Evolutionary conservation across 495 filamentous ascomycete genomes (phyloP), one percentile per base, ranked within the genome.

Genomic region (Penicillium chermesinum): DNA sequence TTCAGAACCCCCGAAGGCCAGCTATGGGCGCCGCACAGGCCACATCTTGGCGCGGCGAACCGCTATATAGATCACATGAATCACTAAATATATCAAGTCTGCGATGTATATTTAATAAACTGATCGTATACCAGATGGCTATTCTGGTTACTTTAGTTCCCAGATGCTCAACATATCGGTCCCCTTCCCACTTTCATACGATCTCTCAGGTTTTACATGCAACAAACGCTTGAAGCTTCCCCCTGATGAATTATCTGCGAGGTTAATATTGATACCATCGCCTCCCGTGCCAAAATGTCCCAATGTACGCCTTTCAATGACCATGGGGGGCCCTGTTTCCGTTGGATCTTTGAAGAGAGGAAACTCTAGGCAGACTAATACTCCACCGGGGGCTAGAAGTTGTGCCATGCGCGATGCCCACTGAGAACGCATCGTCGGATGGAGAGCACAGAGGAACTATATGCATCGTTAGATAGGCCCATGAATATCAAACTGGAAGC

Each of bases 331-430:
- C 71, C 71, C 10, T 60, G 61, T n/a, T 2, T 60, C 50, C 20
- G 47, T 55, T 0, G 59, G 54, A n/a, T 67, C 62, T 34, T 69
- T 69, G 38, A 61, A 72, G 32, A 72, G 50, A 1, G 71, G 71
- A 30, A 72, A 74, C 38, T 73, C 69, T 1, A 74, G 41, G 41
- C 68, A 72, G n/a, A 74, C 38, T n/a, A 74, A 50, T 1, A 68
- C 19, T 7, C 71, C 68, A 14, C 55, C 54, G 0, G 58, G 49
- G 5, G 38, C 40, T 0, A 71, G 18, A 1, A 72, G 41, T 0
- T 63, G 47, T 2, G 55, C 52, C 69, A 74, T 73, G 10, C 71
- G 51, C 5, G 19, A 25, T 3, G 62, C 67, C 60, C 67, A 72
- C 15, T 61, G 38, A 14, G 37, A 30, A 7, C 71, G 64, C 47